These are phyloP conservation scores for Rhodomyrtus tomentosa DNA, from an alignment of 345 rosid genomes.

Conservation along the genomic window DNA sequence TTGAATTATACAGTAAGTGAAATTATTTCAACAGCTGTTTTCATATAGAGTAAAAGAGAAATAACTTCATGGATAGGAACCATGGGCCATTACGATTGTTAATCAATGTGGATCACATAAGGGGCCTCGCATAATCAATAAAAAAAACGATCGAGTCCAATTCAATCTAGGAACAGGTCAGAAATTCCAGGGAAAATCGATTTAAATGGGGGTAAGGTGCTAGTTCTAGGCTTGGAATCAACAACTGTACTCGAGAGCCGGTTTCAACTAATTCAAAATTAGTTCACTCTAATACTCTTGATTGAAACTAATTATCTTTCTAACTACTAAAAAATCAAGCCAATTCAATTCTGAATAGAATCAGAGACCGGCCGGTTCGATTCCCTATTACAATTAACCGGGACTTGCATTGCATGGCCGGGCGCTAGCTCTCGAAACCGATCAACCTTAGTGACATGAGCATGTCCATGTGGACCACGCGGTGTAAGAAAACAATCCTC, in stretches of 20 bases:
- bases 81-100: background rate
- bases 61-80: background rate
- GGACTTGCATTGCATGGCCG: background rate
- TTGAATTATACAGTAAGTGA: rapidly evolving
- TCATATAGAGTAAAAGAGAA: background rate
- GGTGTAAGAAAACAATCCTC: background rate
- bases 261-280: rapidly evolving
- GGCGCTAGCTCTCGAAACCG: background rate
- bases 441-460: background rate
- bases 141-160: background rate
- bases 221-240: background rate
- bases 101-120: background rate
- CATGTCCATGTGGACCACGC: background rate
- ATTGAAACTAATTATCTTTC: background rate
- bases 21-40: background rate
- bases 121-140: background rate
- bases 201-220: background rate
- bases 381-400: background rate
- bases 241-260: rapidly evolving
- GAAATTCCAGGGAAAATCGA: rapidly evolving
- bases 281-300: background rate
- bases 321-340: background rate
- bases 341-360: background rate
- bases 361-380: background rate
- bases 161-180: rapidly evolving